phyloP scores from a whole-genome alignment of 1,284 basidiomycete genomes.

The Irpex lacteus region DNA sequence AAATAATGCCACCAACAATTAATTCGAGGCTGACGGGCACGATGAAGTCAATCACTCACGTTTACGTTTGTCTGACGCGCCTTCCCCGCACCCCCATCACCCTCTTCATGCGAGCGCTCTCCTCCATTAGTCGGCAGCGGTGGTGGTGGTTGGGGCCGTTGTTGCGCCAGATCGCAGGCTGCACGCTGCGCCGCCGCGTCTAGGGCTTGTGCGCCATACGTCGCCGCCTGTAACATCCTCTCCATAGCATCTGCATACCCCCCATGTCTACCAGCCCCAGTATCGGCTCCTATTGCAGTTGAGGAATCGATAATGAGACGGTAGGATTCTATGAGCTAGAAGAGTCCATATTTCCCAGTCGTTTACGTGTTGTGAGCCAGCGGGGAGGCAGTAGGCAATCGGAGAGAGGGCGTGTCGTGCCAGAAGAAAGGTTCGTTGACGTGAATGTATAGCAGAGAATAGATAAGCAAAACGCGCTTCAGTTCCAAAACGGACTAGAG shows the following conservation, averaged over 20 bases:
- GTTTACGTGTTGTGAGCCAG: neutral
- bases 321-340: slow-evolving; percentile 46
- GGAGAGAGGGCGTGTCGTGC: neutral
- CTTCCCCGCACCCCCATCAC: slow-evolving; percentile 16
- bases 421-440: slow-evolving; percentile 12
- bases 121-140: slow-evolving; percentile 13
- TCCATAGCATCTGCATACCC: slow-evolving; percentile 40
- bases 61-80: slow-evolving; percentile 21
- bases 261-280: slow-evolving; percentile 25
- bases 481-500: neutral
- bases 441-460: neutral
- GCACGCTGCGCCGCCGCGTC: slow-evolving; percentile 35
- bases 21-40: neutral
- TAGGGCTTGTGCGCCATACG: slow-evolving; percentile 50
- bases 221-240: slow-evolving; percentile 47
- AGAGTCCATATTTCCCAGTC: neutral
- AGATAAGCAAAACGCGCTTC: slow-evolving; percentile 11
- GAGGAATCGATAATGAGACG: slow-evolving; percentile 40
- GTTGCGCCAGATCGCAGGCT: slow-evolving; percentile 15
- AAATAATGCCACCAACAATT: neutral
- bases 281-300: slow-evolving; percentile 28
- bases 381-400: neutral
- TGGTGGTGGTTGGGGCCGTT: slow-evolving; percentile 3
- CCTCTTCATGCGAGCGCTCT: slow-evolving; percentile 18
- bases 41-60: slow-evolving; percentile 1